Percentiles rank a stretch among this genome's conserved stretches.
Conservation (phyloP, 768 basidiomycete genomes). For the Cystoderma amianthinum region DNA sequence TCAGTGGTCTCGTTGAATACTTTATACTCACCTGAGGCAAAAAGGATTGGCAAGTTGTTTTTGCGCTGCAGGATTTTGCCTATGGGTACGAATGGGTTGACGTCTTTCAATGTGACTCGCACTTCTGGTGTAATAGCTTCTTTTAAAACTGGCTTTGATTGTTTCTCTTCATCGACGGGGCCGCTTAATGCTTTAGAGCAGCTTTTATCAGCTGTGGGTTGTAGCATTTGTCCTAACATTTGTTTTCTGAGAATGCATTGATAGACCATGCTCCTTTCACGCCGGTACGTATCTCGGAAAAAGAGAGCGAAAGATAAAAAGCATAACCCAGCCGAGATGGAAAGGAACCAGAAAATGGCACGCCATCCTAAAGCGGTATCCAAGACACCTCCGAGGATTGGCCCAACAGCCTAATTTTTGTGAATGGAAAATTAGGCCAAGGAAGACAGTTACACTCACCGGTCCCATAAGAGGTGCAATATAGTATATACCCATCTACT, state of each 20-base stretch:
- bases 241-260: conserved; percentile 54
- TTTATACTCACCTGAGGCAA: conserved; percentile 52
- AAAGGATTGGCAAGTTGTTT: conserved; percentile 63
- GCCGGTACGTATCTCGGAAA: conserved; percentile 80
- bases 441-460: conserved; percentile 15
- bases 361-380: conserved; percentile 72
- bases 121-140: conserved; percentile 20
- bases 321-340: conserved; percentile 49
- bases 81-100: conserved; percentile 69
- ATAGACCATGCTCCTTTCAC: conserved; percentile 77
- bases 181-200: background rate
- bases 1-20: conserved; percentile 8
- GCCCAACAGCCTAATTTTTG: conserved; percentile 52
- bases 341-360: conserved; percentile 78
- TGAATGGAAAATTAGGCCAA: background rate
- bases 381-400: conserved; percentile 63
- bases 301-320: conserved; percentile 55
- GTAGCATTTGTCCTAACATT: conserved; percentile 12
- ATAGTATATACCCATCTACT: conserved; percentile 72
- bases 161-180: conserved; percentile 1
- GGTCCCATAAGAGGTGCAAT: conserved; percentile 74
- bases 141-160: conserved; percentile 11
- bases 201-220: background rate
- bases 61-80: conserved; percentile 45
- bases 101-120: conserved; percentile 54